Conservation (phyloP, 225 moss, liverwort and hornwort species). For the Rhytidiadelphus loreus region DNA sequence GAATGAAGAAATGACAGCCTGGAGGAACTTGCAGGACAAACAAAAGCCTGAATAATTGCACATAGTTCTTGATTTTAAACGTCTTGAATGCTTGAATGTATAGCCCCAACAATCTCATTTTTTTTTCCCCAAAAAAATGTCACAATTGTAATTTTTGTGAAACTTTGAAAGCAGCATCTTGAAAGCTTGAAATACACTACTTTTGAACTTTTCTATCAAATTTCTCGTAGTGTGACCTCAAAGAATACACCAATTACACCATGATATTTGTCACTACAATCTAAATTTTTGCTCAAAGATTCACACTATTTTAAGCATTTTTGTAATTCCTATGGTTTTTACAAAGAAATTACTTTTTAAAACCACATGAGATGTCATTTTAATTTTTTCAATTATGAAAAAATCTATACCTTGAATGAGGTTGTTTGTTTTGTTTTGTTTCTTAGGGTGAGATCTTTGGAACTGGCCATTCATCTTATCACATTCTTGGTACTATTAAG, state of each 20-base stretch:
- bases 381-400: not conserved
- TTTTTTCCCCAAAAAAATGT: not conserved
- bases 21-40: not conserved
- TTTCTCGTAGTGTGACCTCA: not conserved
- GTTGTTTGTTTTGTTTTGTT: no score
- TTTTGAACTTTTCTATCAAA: not conserved
- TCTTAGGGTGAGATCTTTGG: no score
- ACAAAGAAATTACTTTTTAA: not conserved
- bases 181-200: not conserved
- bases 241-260: not conserved
- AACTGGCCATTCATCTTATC: accelerated
- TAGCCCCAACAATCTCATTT: not conserved
- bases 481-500: accelerated
- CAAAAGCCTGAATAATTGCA: not conserved
- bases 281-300: no score
- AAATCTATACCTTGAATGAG: no score
- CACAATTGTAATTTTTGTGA: not conserved
- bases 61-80: not conserved
- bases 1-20: not conserved
- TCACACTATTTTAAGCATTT: not conserved
- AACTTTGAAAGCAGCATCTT: not conserved
- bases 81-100: not conserved
- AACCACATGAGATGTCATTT: not conserved
- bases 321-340: no score
- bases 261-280: not conserved